Evolutionary conservation across 345 rosid genomes (phyloP).

Genomic region (Salix arbutifolia): DNA sequence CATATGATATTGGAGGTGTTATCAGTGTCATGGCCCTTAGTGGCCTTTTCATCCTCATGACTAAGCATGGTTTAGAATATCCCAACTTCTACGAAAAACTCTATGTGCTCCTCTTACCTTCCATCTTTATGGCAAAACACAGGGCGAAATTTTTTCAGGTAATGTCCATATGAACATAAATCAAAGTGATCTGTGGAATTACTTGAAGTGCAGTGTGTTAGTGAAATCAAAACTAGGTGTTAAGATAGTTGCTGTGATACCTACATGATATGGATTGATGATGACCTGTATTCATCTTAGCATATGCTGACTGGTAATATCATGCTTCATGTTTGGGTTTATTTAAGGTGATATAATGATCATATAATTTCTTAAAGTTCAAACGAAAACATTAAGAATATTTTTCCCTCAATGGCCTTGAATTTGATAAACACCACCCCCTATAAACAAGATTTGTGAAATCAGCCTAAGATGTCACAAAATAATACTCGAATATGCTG

Average conservation of each 20-base stretch:
- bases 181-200: background rate
- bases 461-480: background rate
- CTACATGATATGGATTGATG: background rate
- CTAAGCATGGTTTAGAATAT: conserved; percentile 80
- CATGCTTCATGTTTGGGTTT: background rate
- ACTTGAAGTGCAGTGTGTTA: background rate
- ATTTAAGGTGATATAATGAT: background rate
- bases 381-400: background rate
- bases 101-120: conserved; percentile 69
- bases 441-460: background rate
- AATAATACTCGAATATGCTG: background rate
- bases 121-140: conserved; percentile 84
- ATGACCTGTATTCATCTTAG: background rate
- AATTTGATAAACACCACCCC: background rate
- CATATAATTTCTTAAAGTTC: background rate
- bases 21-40: conserved; percentile 95
- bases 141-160: conserved; percentile 91
- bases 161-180: conserved; percentile 11
- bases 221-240: background rate
- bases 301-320: background rate
- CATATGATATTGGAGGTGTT: conserved; percentile 92
- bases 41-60: conserved; percentile 88
- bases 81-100: conserved; percentile 86
- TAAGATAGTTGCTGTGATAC: background rate
- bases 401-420: background rate